phyloP scores from a whole-genome alignment of 495 filamentous ascomycete genomes.

The Tuber brumale region DNA sequence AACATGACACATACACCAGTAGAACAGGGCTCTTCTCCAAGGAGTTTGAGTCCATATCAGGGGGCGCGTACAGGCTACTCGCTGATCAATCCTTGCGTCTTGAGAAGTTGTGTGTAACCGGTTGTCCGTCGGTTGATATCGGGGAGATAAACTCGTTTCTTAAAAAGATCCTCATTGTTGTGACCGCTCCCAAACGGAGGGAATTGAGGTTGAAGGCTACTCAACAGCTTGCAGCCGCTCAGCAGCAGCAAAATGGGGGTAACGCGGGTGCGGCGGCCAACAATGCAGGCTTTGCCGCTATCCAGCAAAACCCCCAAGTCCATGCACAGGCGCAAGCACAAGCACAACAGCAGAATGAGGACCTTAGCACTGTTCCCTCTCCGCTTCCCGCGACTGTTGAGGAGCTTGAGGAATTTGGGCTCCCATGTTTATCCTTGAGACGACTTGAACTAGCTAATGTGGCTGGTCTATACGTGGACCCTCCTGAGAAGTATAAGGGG shows the following conservation, averaged over 20 bases:
- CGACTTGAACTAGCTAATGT: constrained; percentile 36
- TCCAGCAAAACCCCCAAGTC: constrained; percentile 19
- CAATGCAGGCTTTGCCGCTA: constrained; percentile 10
- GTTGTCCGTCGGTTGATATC: constrained; percentile 33
- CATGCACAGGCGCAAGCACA: constrained; percentile 13
- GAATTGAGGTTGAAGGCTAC: constrained; percentile 34
- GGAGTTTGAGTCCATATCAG: constrained; percentile 32
- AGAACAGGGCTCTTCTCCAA: constrained; percentile 25
- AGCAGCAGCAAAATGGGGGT: constrained; percentile 16
- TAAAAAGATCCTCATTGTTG: constrained; percentile 33
- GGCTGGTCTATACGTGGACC: constrained; percentile 26
- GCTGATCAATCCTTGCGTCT: constrained; percentile 38
- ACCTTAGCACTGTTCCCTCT: constrained; percentile 33
- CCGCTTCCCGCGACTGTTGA: constrained; percentile 35
- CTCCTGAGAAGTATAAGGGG: constrained; percentile 27
- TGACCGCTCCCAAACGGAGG: constrained; percentile 35
- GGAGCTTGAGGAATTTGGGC: constrained; percentile 33
- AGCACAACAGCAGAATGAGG: constrained; percentile 28
- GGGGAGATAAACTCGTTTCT: constrained; percentile 34
- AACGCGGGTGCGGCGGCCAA: constrained; percentile 15
- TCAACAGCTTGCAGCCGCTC: constrained; percentile 25
- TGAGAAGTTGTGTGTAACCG: constrained; percentile 30
- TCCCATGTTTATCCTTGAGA: constrained; percentile 35
- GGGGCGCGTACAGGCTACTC: constrained; percentile 33
- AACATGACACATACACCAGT: background rate